Conservation (phyloP, 495 filamentous ascomycete species). For the Penicillium verhagenii region DNA sequence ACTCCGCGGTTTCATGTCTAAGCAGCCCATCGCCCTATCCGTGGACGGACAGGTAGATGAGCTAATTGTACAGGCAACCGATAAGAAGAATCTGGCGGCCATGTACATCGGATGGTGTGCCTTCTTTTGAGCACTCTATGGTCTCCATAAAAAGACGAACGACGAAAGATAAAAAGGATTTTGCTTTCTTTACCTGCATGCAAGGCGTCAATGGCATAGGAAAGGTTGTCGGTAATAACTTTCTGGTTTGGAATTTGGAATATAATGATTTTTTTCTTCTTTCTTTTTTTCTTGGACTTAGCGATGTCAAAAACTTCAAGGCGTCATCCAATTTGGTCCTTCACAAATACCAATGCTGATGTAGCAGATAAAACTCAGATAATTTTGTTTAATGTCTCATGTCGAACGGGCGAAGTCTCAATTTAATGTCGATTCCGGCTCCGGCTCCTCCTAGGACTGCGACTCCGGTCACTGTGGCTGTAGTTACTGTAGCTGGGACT, state of each 20-base stretch:
- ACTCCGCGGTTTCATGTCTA: constrained; percentile 75
- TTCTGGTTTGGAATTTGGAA: background rate
- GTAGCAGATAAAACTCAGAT: background rate
- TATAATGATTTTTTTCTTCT: background rate
- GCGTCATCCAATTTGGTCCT: background rate
- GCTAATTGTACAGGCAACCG: constrained; percentile 79
- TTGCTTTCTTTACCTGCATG: background rate
- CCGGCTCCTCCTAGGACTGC: constrained; percentile 41
- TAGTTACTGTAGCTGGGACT: constrained; percentile 58
- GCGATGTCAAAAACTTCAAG: background rate
- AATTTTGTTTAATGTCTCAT: background rate
- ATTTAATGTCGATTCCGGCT: constrained; percentile 32
- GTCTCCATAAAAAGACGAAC: background rate
- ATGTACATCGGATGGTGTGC: constrained; percentile 99
- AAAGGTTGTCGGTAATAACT: background rate
- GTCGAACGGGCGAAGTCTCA: background rate
- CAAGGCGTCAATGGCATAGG: background rate
- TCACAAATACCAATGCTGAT: background rate
- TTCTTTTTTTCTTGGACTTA: background rate
- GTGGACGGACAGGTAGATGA: constrained; percentile 96
- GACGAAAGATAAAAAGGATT: background rate
- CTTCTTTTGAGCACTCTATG: constrained; percentile 63
- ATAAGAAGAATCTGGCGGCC: constrained; percentile 68
- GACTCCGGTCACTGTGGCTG: constrained; percentile 45
- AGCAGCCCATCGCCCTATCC: constrained; percentile 85